Conservation (phyloP, 208 protist genomes). For the Naegleria lovaniensis region DNA sequence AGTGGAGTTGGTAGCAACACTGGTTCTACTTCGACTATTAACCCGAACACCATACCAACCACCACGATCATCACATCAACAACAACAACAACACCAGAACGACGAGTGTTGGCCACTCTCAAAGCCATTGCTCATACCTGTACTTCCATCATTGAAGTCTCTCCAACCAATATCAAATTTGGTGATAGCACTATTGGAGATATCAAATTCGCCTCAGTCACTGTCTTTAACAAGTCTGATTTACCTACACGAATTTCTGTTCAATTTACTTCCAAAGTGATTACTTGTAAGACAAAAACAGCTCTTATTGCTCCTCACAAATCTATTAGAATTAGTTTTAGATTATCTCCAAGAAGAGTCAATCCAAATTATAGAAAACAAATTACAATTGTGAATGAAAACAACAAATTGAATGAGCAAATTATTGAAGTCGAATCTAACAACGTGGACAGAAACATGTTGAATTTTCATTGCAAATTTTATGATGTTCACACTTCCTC, state of each 20-base stretch:
- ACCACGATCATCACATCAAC: no score
- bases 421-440: conserved; percentile 7
- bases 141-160: conserved; percentile 2
- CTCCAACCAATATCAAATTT: not conserved
- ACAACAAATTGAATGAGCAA: not conserved
- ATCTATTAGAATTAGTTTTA: not conserved
- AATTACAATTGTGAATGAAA: conserved; percentile 22
- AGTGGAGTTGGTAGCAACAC: not conserved
- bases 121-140: not conserved
- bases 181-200: conserved; percentile 14
- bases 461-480: conserved; percentile 12
- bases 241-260: not conserved
- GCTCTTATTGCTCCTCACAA: not conserved
- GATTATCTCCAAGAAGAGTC: conserved; percentile 19
- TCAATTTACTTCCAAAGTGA: not conserved
- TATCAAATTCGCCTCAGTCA: not conserved
- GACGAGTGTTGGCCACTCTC: not conserved
- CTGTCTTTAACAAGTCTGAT: not conserved
- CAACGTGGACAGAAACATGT: conserved; percentile 25
- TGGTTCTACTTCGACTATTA: not conserved
- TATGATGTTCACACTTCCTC: conserved; percentile 4
- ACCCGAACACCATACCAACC: no score
- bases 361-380: conserved; percentile 17
- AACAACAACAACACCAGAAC: not conserved
- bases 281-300: not conserved